phyloP scores from a whole-genome alignment of 2,329 filamentous ascomycete genomes.

The Macroventuria anomochaeta region DNA sequence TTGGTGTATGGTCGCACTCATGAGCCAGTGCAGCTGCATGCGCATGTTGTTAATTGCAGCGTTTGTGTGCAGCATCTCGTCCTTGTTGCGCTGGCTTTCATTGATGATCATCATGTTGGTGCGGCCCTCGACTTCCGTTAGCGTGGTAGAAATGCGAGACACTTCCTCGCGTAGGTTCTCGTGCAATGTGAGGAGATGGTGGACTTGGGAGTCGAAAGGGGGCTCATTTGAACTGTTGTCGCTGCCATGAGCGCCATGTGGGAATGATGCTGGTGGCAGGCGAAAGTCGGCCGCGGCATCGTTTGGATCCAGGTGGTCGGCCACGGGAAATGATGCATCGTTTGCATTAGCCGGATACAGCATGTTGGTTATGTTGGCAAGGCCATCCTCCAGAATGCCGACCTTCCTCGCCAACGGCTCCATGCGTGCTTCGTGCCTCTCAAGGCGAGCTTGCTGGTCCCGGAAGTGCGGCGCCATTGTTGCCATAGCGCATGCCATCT shows the following conservation, averaged over 20 bases:
- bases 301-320: slow-evolving; percentile 44
- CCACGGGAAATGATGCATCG: slow-evolving; percentile 41
- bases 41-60: slow-evolving; percentile 65
- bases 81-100: slow-evolving; percentile 66
- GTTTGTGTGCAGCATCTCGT: slow-evolving; percentile 67
- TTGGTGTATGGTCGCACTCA: slow-evolving; percentile 62
- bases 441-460: slow-evolving; percentile 52
- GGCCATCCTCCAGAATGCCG: slow-evolving; percentile 54
- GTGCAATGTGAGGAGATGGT: slow-evolving; percentile 66
- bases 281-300: slow-evolving; percentile 43
- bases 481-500: slow-evolving; percentile 53
- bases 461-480: slow-evolving; percentile 55
- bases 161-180: slow-evolving; percentile 67
- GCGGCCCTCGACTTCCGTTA: slow-evolving; percentile 66
- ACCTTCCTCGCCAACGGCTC: slow-evolving; percentile 53
- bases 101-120: slow-evolving; percentile 69
- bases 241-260: slow-evolving; percentile 33
- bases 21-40: slow-evolving; percentile 68
- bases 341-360: slow-evolving; percentile 46
- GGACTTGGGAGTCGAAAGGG: slow-evolving; percentile 57
- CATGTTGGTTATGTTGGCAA: slow-evolving; percentile 52
- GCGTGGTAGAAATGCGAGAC: slow-evolving; percentile 59
- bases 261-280: slow-evolving; percentile 44
- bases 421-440: slow-evolving; percentile 53
- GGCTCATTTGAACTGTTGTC: slow-evolving; percentile 37